phyloP scores from a whole-genome alignment of 208 protist species.

The Acanthamoeba castellanii region DNA sequence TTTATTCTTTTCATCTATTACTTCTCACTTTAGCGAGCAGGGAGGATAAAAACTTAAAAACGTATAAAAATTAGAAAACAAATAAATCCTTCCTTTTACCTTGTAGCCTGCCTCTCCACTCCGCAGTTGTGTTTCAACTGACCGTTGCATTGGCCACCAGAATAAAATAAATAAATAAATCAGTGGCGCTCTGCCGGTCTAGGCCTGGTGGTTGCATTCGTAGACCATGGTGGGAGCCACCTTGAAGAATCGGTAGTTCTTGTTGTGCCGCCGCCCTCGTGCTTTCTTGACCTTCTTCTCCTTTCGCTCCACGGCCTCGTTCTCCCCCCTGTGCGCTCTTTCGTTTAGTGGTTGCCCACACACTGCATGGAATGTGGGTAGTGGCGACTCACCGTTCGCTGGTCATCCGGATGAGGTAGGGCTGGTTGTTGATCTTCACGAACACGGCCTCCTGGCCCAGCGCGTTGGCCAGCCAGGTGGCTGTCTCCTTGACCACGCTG shows the following conservation, averaged over 20 bases:
- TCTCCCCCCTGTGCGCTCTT: too few relatives aligned
- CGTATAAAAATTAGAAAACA: conserved; percentile 1
- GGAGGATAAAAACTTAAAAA: not conserved
- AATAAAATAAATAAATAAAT: too few relatives aligned
- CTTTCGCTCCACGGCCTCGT: not conserved
- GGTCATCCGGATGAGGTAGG: conserved; percentile 48
- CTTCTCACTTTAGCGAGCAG: not conserved
- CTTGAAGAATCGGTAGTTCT: conserved; percentile 42
- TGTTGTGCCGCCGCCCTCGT: conserved; percentile 5
- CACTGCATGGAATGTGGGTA: not conserved
- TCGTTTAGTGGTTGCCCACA: not conserved
- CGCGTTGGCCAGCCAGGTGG: conserved; percentile 45
- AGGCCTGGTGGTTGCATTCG: conserved; percentile 45
- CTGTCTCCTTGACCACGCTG: conserved; percentile 6
- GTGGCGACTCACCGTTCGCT: not conserved
- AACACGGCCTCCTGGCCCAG: conserved; percentile 57
- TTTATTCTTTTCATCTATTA: too few relatives aligned
- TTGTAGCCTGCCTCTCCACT: too few relatives aligned
- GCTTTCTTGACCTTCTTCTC: conserved; percentile 12
- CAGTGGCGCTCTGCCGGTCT: too few relatives aligned
- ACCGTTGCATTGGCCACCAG: too few relatives aligned
- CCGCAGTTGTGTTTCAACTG: too few relatives aligned
- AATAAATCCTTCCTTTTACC: too few relatives aligned
- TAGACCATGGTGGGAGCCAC: conserved; percentile 33
- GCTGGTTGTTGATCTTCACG: conserved; percentile 62